Evolutionary conservation across 2,329 filamentous ascomycete genomes (phyloP).

Genomic region (Trichoderma pleuroti): DNA sequence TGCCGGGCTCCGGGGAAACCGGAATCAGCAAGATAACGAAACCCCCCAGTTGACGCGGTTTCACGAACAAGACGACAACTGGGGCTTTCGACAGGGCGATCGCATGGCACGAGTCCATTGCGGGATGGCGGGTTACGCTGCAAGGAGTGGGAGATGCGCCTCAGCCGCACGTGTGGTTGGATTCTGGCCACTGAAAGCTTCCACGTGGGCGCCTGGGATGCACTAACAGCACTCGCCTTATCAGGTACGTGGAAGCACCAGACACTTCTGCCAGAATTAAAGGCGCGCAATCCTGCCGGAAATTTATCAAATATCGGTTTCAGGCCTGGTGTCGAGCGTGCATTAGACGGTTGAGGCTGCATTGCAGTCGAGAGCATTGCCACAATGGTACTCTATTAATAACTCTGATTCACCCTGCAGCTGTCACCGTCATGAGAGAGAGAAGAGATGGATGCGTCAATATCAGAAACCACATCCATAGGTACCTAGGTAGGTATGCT

Average conservation of each 20-base stretch:
- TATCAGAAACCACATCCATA: background rate
- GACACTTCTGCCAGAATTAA: background rate
- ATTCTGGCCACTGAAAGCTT: background rate
- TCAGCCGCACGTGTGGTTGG: conserved; percentile 7
- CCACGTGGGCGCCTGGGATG: background rate
- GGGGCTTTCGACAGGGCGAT: background rate
- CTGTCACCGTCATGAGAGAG: background rate
- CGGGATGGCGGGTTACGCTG: background rate
- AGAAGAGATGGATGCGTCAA: background rate
- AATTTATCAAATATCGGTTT: background rate
- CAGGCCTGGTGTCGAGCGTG: background rate
- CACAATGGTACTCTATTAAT: background rate
- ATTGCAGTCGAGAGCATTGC: background rate
- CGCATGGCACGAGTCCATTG: background rate
- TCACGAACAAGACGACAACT: background rate
- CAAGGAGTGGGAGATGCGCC: background rate
- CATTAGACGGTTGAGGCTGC: background rate
- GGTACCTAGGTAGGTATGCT: no score
- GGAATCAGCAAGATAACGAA: background rate
- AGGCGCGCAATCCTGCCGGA: background rate
- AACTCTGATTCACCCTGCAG: background rate
- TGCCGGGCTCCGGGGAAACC: background rate
- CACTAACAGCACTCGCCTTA: background rate
- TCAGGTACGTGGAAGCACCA: background rate
- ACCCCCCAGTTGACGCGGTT: background rate